Evolutionary conservation across 768 basidiomycete genomes (phyloP), one percentile per base, ranked within the genome.

Genomic region (Piloderma croceum): DNA sequence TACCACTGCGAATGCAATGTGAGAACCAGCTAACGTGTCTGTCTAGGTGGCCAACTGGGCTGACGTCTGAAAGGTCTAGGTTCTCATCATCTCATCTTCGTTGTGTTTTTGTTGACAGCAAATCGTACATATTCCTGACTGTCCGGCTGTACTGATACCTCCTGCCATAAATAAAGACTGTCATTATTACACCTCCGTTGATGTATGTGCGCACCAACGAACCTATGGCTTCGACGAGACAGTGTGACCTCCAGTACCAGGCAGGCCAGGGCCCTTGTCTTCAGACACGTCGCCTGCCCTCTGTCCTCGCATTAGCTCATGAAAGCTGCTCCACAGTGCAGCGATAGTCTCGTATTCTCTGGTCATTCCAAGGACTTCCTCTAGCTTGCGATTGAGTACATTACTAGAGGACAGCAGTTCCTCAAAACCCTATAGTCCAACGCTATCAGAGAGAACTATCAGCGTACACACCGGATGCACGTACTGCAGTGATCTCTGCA

Each of bases 351-450:
- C 78, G 58, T 94, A 92, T 68, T 93, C 92, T 43, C 80, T 81
- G 5, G 92, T 91, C 78, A 94, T 93, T 7, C 88, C 88, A 19
- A 84, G 66, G 2, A 92, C 90, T 57, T 96, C 90, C 61, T 97
- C 92, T 13, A 94, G 73, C 56, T 90, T 92, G 46, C 91, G 79
- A 58, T 94, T 94, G 17, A 92, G 65, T 20, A 76, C 76, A 53
- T 97, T 97, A 44, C 84, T 82, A 7, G 86, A 81, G 4, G 83
- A 83, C 13, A 97, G 66, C 3, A 94, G 60, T 46, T 91, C 87
- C 54, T 94, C 92, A 53, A 94, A 94, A 15, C 82, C 86, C 91
- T 87, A 6, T n/a, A 36, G 19, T 31, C 19, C 19, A 24, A 7
- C 18, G n/a, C 32, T 7, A 12, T 24, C n/a, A 23, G 31, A 5